Base-by-base conservation (phyloP, 371 early-diverging fungal genomes). In the Apophysomyces elegans region DNA sequence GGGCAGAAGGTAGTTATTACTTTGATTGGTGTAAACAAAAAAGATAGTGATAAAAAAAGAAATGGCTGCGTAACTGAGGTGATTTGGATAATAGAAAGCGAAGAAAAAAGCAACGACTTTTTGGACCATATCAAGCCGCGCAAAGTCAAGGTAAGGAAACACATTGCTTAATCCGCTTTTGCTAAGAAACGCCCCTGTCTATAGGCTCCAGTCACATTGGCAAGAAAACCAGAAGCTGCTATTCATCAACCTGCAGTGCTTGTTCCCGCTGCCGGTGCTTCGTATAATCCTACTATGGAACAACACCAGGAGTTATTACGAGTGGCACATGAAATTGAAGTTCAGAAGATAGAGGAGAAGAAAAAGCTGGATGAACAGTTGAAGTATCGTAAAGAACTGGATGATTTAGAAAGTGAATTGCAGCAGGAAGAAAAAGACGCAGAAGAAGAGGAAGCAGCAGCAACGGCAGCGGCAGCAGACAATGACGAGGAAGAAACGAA, bases 241-340 rank as follows among this genome's bases (percentile, higher is more conserved):
- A 45, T 86, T 38, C 75, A 79, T 59, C 64, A 75, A 8, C 86
- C 93, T 1, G 92, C 95, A 4, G 90, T 98, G 14, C 76, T 81
- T 18, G 76, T 90, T 47, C 86, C 91, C 16, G 92, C 93, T 65
- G 88, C 93, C 0, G 99, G 99, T 57, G 87, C 93, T 0, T 96
- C 96, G 9, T 98, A 98, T 76, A 93, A 93, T 65, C 97, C 98
- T 11, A 79, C 86, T 7, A 79, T 86, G 67, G 85, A 88, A 59
- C 93, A 92, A 46, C 95, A 96, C 81, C 89, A 93, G 69, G 83
- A 74, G 57, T 47, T 77, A 54, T 57, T 88, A 61, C 75, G 67
- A 8, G 60, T 81, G 50, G 88, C 85, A 16, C 75, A 76, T 18
- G 79, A 85, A 5, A 80, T 80, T 37, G 87, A 90, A 62, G 62